These are phyloP conservation scores for Austroboletus eburneus DNA, from an alignment of 768 basidiomycete genomes.

Conservation along the genomic window DNA sequence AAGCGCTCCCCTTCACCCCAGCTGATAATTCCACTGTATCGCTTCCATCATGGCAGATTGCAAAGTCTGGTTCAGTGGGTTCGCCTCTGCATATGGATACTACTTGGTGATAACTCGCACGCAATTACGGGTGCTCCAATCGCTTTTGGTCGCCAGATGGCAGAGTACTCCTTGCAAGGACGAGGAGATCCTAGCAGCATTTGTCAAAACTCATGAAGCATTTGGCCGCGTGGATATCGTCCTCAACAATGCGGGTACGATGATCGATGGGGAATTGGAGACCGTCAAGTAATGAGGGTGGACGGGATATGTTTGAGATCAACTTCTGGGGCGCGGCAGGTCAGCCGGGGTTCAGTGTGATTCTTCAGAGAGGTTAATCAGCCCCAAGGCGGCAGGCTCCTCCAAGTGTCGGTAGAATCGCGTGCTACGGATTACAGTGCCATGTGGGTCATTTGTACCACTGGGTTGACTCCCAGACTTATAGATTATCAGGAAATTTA, in stretches of 20 bases:
- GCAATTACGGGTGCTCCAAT: constrained; percentile 38
- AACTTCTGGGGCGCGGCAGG: constrained; percentile 33
- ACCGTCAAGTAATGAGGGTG: constrained; percentile 26
- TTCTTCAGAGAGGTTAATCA: constrained; percentile 37
- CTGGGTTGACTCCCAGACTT: neutral
- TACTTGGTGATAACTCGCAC: constrained; percentile 1
- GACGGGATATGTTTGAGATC: constrained; percentile 37
- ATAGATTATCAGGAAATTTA: constrained; percentile 13
- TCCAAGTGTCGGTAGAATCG: constrained; percentile 31
- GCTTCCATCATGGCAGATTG: constrained; percentile 7
- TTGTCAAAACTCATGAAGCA: constrained; percentile 22
- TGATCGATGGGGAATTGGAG: constrained; percentile 33
- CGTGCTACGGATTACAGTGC: constrained; percentile 25
- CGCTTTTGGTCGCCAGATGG: constrained; percentile 38
- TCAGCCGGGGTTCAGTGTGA: constrained; percentile 29
- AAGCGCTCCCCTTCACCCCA: neutral
- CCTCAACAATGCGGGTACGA: constrained; percentile 36
- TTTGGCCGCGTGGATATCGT: constrained; percentile 38
- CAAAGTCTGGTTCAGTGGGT: constrained; percentile 17
- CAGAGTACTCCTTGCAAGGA: constrained; percentile 29
- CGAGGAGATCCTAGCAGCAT: constrained; percentile 25
- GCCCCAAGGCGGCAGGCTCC: constrained; percentile 32
- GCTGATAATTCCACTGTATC: neutral
- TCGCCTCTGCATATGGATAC: neutral
- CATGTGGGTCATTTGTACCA: constrained; percentile 12